These are phyloP conservation scores for Lotmaria passim DNA, from an alignment of 208 protist genomes.

Conservation along the genomic window DNA sequence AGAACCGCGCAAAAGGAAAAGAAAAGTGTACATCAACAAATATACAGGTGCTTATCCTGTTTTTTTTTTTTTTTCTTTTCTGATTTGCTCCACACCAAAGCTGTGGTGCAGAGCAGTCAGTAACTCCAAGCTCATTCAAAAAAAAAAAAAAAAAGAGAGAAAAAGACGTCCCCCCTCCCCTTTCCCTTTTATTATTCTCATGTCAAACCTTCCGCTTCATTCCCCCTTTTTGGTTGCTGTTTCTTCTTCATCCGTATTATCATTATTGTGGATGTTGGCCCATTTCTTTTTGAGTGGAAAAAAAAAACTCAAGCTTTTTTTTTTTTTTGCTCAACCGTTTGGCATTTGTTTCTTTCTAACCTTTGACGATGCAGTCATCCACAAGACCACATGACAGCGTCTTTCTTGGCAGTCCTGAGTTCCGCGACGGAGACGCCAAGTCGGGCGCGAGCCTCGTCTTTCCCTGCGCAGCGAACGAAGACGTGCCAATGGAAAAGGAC, in stretches of 20 bases:
- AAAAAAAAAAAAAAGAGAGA: too few species aligned
- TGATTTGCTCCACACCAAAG: too few species aligned
- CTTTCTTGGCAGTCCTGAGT: background rate
- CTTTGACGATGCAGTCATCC: background rate
- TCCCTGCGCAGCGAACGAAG: background rate
- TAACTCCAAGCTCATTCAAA: too few species aligned
- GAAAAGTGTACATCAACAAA: too few species aligned
- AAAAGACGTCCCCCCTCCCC: background rate
- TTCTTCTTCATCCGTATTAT: too few species aligned
- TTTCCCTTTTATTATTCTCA: background rate
- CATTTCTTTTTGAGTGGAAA: too few species aligned
- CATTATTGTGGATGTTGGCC: too few species aligned
- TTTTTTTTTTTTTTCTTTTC: too few species aligned
- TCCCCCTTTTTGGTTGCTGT: background rate
- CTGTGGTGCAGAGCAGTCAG: too few species aligned
- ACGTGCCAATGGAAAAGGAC: background rate
- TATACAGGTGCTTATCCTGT: too few species aligned
- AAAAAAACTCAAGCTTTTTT: too few species aligned
- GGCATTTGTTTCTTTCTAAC: background rate
- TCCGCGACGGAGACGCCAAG: slow-evolving; percentile 1
- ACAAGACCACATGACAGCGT: background rate
- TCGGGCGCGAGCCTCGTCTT: background rate
- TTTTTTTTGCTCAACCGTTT: slow-evolving; percentile 19
- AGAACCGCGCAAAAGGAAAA: too few species aligned
- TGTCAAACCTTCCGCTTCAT: background rate